Evolutionary conservation across 306 rosid species (phyloP).

Genomic region (Alnus glutinosa): DNA sequence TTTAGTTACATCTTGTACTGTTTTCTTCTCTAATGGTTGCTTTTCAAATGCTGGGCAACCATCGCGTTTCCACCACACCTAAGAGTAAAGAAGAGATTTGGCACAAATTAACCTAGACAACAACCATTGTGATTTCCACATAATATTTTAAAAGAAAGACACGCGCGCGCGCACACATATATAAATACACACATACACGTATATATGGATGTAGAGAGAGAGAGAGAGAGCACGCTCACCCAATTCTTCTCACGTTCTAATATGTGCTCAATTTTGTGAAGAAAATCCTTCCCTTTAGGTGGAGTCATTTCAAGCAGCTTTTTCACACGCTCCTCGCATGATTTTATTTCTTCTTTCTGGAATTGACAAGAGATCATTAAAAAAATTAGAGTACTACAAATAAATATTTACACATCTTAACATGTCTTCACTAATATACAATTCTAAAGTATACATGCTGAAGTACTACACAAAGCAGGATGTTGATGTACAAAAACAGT

Average conservation of each 20-base stretch:
- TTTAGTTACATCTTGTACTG: conserved; percentile 64
- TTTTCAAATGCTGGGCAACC: conserved; percentile 94
- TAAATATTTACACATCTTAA: conserved; percentile 9
- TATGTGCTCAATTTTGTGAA: conserved; percentile 81
- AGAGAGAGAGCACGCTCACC: conserved; percentile 53
- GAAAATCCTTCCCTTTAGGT: conserved; percentile 80
- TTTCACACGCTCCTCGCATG: conserved; percentile 83
- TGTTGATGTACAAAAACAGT: neutral
- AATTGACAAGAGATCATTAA: conserved; percentile 21
- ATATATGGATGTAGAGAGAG: conserved; percentile 16
- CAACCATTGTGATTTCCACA: conserved; percentile 1
- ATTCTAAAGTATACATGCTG: neutral
- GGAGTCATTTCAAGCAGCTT: conserved; percentile 85
- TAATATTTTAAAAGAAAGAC: neutral
- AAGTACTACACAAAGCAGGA: neutral
- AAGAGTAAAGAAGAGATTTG: conserved; percentile 23
- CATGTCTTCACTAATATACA: neutral
- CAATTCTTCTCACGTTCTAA: conserved; percentile 94
- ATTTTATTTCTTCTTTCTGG: conserved; percentile 90
- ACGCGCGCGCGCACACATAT: too few species aligned
- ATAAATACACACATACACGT: too few species aligned
- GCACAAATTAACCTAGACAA: conserved; percentile 8
- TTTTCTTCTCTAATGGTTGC: conserved; percentile 74
- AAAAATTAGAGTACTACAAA: conserved; percentile 1
- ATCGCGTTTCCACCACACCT: conserved; percentile 99